Base-by-base conservation (phyloP, 2,329 filamentous ascomycete genomes). In the Eutypella sp. region DNA sequence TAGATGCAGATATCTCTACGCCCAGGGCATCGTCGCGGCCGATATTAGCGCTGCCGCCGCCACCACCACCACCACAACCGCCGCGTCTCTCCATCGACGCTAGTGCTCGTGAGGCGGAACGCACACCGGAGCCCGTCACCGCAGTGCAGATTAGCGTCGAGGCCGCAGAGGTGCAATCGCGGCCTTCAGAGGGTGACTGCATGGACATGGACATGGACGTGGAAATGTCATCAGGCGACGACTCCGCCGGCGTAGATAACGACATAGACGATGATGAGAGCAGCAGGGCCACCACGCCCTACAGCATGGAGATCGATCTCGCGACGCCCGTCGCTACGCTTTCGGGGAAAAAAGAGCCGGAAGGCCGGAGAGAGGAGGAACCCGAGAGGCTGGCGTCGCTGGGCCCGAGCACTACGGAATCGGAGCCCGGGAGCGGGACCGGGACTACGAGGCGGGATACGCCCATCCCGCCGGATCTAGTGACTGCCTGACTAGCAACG, bases 141-240 rank as follows among this genome's bases (percentile, higher is more conserved):
- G 50, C 56, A 2, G 44, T 59, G 19, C 47, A 57, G 37, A 50
- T 50, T 24, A 73, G 67, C 53, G 62, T 71, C 11, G 72, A 73
- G 48, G 65, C 62, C 18, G 53, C 55, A 16, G 61, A 65, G 41
- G 60, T 63, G 16, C 61, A 49, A 41, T 59, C 53, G 52, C 53
- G 51, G 39, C 53, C 53, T 7, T 33, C 29, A 5, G 29, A 33
- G 10, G 40, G 40, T n/a, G 47, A 52, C 29, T 41, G 41, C 3
- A 48, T 60, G 24, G 75, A 78, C 25, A 59, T 74, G 5, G 72
- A 76, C 3, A 49, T 61, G 25, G 75, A 78, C 25, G 60, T 75
- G 5, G 72, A 76, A 39, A 75, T 75, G 70, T 76, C 72, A n/a
- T n/a, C n/a, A n/a, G n/a, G n/a, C n/a, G 75, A 76, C 16, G 29